A percentile compares a stretch with the other conserved stretches of the same genome.
These are phyloP conservation scores for Jackrogersella minutella DNA, from an alignment of 495 filamentous ascomycete genomes.

Conservation along the genomic window DNA sequence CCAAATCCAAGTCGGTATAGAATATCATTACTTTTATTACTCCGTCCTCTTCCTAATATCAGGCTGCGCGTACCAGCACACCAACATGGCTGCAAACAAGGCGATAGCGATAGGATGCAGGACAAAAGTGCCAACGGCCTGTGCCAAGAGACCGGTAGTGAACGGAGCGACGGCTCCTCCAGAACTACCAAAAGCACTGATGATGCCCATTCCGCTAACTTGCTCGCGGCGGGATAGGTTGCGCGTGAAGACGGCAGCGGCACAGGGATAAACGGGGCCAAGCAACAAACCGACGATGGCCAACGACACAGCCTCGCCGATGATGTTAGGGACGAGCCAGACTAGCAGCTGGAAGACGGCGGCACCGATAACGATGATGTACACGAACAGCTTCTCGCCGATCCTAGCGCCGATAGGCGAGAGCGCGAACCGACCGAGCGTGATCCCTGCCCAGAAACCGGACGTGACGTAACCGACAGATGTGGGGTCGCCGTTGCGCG, in stretches of 20 bases:
- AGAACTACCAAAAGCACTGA: slow-evolving; percentile 75
- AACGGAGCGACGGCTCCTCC: slow-evolving; percentile 81
- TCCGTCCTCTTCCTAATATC: slow-evolving; percentile 62
- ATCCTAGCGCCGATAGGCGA: slow-evolving; percentile 67
- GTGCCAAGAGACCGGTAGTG: slow-evolving; percentile 73
- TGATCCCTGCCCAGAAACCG: slow-evolving; percentile 86
- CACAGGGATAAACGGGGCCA: slow-evolving; percentile 79
- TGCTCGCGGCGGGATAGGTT: slow-evolving; percentile 69
- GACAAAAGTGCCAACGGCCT: slow-evolving; percentile 74
- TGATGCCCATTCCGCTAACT: slow-evolving; percentile 71
- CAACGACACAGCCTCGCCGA: slow-evolving; percentile 75
- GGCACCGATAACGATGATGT: slow-evolving; percentile 64
- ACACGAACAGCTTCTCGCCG: slow-evolving; percentile 74
- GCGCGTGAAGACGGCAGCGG: slow-evolving; percentile 69
- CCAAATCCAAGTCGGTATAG: neutral
- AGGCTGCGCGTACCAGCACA: slow-evolving; percentile 69
- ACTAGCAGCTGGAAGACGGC: slow-evolving; percentile 73
- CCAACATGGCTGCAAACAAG: slow-evolving; percentile 74
- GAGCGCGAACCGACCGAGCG: slow-evolving; percentile 73
- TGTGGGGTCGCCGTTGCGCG: slow-evolving; percentile 70
- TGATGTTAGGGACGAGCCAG: slow-evolving; percentile 76
- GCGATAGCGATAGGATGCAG: slow-evolving; percentile 75
- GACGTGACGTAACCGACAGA: slow-evolving; percentile 81
- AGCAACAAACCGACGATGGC: slow-evolving; percentile 77
- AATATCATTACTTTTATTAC: slow-evolving; percentile 33